phyloP scores from a whole-genome alignment of 1,284 basidiomycete species.

The Ceratobasidium sp. region DNA sequence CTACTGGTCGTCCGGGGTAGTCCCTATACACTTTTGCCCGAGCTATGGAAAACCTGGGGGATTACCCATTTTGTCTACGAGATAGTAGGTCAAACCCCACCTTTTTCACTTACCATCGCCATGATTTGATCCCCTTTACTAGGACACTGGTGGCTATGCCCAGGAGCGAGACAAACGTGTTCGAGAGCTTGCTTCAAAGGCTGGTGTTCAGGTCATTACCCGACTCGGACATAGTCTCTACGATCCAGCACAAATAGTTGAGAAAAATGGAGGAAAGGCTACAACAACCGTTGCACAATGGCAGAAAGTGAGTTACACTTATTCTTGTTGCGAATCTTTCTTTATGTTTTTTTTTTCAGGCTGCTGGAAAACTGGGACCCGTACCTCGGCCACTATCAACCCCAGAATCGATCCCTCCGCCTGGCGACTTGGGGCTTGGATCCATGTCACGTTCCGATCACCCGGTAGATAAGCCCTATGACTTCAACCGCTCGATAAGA shows the following conservation, averaged over 20 bases:
- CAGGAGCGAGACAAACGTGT: constrained; percentile 46
- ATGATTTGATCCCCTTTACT: background rate
- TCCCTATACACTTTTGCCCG: constrained; percentile 57
- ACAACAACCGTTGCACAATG: constrained; percentile 54
- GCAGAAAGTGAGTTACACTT: constrained; percentile 49
- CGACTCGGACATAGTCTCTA: constrained; percentile 57
- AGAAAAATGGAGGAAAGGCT: constrained; percentile 52
- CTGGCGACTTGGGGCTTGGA: constrained; percentile 49
- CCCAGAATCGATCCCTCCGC: constrained; percentile 51
- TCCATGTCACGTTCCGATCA: constrained; percentile 40
- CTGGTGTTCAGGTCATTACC: constrained; percentile 54
- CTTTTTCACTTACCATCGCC: background rate
- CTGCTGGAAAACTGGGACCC: constrained; percentile 50
- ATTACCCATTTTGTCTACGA: constrained; percentile 62
- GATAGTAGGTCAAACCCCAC: constrained; percentile 44
- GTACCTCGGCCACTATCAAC: constrained; percentile 49
- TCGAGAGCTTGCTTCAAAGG: constrained; percentile 49
- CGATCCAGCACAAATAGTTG: constrained; percentile 54
- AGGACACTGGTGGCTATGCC: constrained; percentile 52
- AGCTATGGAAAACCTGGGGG: constrained; percentile 58
- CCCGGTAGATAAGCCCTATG: constrained; percentile 46
- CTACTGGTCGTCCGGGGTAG: constrained; percentile 61
- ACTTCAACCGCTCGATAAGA: constrained; percentile 53
- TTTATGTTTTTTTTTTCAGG: constrained; percentile 41
- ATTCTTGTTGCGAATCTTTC: background rate